Base-by-base conservation (phyloP, 2,329 filamentous ascomycete species). In the Xylariaceae sp. region DNA sequence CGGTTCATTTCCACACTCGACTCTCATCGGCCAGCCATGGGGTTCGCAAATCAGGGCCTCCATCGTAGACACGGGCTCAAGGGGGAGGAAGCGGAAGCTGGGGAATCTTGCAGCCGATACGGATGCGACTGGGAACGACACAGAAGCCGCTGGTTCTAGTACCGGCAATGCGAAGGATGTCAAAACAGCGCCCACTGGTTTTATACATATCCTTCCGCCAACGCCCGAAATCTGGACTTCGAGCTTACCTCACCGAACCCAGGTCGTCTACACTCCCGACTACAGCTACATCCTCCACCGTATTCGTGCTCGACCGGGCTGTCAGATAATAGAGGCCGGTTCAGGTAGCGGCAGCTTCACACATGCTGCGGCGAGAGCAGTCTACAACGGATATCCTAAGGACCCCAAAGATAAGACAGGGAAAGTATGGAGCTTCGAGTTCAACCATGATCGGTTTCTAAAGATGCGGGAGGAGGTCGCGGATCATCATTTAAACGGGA, bases 1-100 rank as follows among this genome's bases (percentile, higher is more conserved):
- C 66, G 94, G 94, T 46, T 96, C 92, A 0, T 92, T 91, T 56
- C 88, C 89, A 0, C 89, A 92, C 68, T 87, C 81, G 10, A 92
- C 88, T 0, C 73, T 92, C 43, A 80, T 96, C 51, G 78, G 83
- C 5, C 77, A 91, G 50, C 87, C 89, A 40, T 97, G 92, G 92
- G 94, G 94, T 26, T 90, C 88, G 6, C 94, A 97, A 69, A 85
- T 97, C 19, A 81, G 89, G 44, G 94, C 94, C 7, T 96, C 91
- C 1, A 83, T 86, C 30, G 91, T 96, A 53, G 89, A 96, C 66
- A 96, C 92, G 0, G 91, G 92, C 12, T 94, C 90, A n/a, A 79
- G 91, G 63, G 90, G 90, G 32, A 81, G 87, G 48, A 87, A 86
- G 70, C 76, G 80, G 51, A 85, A 85, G 68, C 70, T 75, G 15